Conservation (phyloP, 2,329 filamentous ascomycete species). For the Pyrenophora tritici-repentis region DNA sequence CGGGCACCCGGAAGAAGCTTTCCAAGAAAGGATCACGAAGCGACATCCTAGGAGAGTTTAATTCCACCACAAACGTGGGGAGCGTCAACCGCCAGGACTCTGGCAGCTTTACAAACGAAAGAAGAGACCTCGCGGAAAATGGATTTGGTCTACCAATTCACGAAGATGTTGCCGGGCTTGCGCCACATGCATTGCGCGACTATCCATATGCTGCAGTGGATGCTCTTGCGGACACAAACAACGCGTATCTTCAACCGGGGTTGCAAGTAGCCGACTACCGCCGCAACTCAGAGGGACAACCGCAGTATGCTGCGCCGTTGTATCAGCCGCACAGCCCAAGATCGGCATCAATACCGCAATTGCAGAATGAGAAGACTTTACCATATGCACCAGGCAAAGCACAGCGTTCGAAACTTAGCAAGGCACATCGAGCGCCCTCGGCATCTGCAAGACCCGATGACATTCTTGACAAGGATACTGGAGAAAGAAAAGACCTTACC, state of each 20-base stretch:
- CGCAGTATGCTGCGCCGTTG: constrained; percentile 28
- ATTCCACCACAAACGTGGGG: constrained; percentile 8
- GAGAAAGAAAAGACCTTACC: constrained; percentile 39
- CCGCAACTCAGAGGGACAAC: constrained; percentile 32
- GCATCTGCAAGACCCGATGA: constrained; percentile 23
- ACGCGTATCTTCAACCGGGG: constrained; percentile 3
- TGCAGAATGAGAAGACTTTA: constrained; percentile 13
- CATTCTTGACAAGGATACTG: constrained; percentile 38
- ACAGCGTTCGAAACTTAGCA: constrained; percentile 27
- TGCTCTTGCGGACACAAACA: constrained; percentile 2
- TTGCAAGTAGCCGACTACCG: constrained; percentile 24
- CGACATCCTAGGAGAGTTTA: constrained; percentile 18
- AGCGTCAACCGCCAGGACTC: constrained; percentile 29
- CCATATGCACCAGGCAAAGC: constrained; percentile 10
- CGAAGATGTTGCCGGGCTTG: constrained; percentile 12
- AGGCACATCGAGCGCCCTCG: constrained; percentile 25
- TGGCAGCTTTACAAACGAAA: constrained; percentile 29
- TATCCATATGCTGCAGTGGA: constrained; percentile 24
- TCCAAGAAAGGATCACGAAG: constrained; percentile 28
- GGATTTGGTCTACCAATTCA: constrained; percentile 17
- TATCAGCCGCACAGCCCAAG: constrained; percentile 20
- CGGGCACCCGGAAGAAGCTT: constrained; percentile 26
- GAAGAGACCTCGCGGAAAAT: constrained; percentile 14
- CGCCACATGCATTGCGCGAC: constrained; percentile 20
- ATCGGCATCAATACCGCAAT: constrained; percentile 23